Base-by-base conservation (phyloP, 139 green algal genomes). In the Spirogloea muscicola region DNA sequence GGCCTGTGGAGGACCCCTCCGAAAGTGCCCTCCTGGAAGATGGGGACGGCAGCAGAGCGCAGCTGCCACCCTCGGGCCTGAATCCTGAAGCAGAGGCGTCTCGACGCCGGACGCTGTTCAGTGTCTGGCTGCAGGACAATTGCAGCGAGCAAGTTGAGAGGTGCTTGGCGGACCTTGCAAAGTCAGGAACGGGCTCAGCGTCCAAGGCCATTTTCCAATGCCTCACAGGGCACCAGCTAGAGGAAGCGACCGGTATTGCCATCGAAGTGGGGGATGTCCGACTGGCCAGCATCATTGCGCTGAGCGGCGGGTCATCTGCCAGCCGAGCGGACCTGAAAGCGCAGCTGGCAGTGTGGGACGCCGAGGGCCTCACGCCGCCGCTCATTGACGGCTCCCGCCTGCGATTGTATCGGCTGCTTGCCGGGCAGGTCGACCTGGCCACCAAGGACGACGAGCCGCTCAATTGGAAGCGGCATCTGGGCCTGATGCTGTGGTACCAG, bases 381-480 rank as follows among this genome's bases (percentile, higher is more conserved):
- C n/a, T n/a, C n/a, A 77, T 95, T 2, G 51, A 73, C 2, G 18
- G 43, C 0, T 79, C 82, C 29, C 65, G 83, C 49, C 42, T 85
- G 39, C 59, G 73, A 1, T 59, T 91, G 2, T 94, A 91, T 55
- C 58, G 60, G 33, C 84, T 96, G 62, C 83, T 96, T 38, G 84
- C 82, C 1, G 90, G 90, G 0, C 49, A 88, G 58, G 77, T 89
- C 6, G 25, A 13, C 21, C 41, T 39, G 29, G 68, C 80, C 25
- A n/a, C n/a, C n/a, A 9, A 36, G 31, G 62, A 79, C 37, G 65
- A 34, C 1, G 42, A 31, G 3, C 44, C 87, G 55, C 44, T 95
- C 1, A 90, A 93, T 70, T 96, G 91, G 91, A 86, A 90, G n/a
- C 82, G 87, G 31, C 80, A 85, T 25, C 79, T 96, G 21, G 91